Percentiles rank a stretch among this genome's conserved stretches.
These are phyloP conservation scores for Stephanodiscus minutulus DNA, from an alignment of 108 stramenopile species.

Conservation along the genomic window DNA sequence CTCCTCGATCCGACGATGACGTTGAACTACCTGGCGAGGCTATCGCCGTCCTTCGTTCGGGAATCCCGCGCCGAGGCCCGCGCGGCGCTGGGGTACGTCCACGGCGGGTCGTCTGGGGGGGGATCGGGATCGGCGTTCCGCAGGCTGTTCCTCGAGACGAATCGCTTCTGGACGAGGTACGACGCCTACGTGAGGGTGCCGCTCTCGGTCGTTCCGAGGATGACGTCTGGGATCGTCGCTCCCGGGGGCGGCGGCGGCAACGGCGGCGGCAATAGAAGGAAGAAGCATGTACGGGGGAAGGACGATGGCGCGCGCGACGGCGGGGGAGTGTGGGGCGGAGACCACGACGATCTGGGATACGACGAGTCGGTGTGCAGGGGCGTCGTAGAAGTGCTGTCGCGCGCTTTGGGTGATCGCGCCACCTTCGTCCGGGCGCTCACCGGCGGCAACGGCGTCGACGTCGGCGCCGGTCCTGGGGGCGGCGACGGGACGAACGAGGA, in stretches of 20 bases:
- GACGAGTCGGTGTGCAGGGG: conserved; percentile 60
- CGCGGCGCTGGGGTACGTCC: conserved; percentile 26
- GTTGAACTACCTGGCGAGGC: conserved; percentile 74
- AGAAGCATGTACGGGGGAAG: background rate
- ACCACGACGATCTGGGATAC: conserved; percentile 49
- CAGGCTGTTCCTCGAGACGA: conserved; percentile 60
- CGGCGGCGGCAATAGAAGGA: too few species aligned
- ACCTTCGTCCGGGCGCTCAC: conserved; percentile 61
- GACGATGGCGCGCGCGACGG: background rate
- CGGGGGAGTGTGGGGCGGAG: conserved; percentile 39
- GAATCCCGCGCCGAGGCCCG: conserved; percentile 64
- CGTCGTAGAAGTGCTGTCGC: conserved; percentile 52
- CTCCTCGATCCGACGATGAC: conserved; percentile 84
- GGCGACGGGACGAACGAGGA: conserved; percentile 28
- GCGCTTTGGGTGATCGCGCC: conserved; percentile 75
- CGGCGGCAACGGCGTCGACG: conserved; percentile 68
- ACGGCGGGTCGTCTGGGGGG: conserved; percentile 30
- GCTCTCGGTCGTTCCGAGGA: conserved; percentile 43
- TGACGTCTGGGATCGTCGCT: conserved; percentile 3
- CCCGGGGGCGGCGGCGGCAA: conserved; percentile 2
- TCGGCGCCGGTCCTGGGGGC: background rate
- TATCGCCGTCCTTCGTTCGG: conserved; percentile 73
- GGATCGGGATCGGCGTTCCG: conserved; percentile 53
- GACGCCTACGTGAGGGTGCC: conserved; percentile 74
- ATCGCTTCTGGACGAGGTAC: conserved; percentile 78